A percentile compares a stretch with the other conserved stretches of the same genome.
Evolutionary conservation across 495 filamentous ascomycete species (phyloP).

Genomic region (Daldinia vernicosa): DNA sequence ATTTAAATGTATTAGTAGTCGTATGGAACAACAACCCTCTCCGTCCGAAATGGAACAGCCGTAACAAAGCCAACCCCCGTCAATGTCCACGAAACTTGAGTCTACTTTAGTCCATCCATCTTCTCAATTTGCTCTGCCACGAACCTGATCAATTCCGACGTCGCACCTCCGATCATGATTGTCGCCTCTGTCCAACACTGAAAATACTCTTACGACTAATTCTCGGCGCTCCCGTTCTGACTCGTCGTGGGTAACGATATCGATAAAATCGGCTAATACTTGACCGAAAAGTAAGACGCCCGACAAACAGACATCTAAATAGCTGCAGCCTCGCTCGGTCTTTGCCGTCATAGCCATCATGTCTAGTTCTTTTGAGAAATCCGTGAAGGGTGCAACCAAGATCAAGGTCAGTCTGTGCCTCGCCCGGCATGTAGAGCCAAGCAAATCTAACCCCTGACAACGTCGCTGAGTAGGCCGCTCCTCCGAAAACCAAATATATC

Average conservation of each 20-base stretch:
- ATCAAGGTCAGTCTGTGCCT: conserved; percentile 73
- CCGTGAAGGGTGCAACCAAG: conserved; percentile 92
- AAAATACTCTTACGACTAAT: conserved; percentile 11
- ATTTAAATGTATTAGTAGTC: conserved; percentile 32
- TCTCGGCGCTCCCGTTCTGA: conserved; percentile 3
- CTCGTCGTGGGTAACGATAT: conserved; percentile 14
- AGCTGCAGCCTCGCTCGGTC: conserved; percentile 23
- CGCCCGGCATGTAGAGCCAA: not conserved
- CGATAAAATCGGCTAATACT: conserved; percentile 18
- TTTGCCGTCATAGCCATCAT: conserved; percentile 54
- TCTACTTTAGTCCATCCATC: conserved; percentile 20
- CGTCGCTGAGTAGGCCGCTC: conserved; percentile 73
- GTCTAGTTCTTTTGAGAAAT: conserved; percentile 89
- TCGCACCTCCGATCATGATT: conserved; percentile 41
- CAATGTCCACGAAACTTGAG: conserved; percentile 11
- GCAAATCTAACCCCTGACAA: conserved; percentile 22
- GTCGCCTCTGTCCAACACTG: conserved; percentile 42
- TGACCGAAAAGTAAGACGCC: conserved; percentile 7
- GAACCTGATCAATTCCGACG: conserved; percentile 31
- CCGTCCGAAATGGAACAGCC: conserved; percentile 38
- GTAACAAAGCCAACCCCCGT: conserved; percentile 10
- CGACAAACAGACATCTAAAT: conserved; percentile 1
- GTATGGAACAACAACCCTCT: conserved; percentile 13
- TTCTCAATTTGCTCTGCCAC: conserved; percentile 27
- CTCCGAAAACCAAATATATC: conserved; percentile 99